Evolutionary conservation across 2,329 filamentous ascomycete species (phyloP), one percentile per base, ranked within the genome.

Genomic region (Mycosphaerella arachidis): DNA sequence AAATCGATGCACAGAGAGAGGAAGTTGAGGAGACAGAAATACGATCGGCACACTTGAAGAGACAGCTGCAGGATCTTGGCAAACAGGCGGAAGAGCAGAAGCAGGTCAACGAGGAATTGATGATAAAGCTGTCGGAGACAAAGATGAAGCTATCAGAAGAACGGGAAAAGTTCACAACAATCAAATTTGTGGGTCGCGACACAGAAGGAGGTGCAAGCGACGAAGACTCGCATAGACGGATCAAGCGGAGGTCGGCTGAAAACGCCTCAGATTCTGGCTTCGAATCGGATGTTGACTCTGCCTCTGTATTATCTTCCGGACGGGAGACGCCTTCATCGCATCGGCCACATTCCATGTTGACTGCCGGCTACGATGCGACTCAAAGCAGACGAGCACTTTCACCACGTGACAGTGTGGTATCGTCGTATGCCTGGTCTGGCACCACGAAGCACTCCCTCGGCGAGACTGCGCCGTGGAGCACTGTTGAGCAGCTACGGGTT

Each of bases 11-110:
- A 10, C 81, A 84, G 65, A 76, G 78, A n/a, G 84, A 86, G 63
- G 85, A 87, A 69, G 76, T 84, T 0, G 83, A 85, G 61, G 84
- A 86, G 66, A 79, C 83, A 13, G 78, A 84, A 35, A 84, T 82
- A 43, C 78, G 84, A 7, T 78, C 82, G 13, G 76, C 79, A 40
- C 81, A 85, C 65, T 73, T 86, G 56, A 86, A 86, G 72, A 76
- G 81, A 63, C 85, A 87, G 70, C 75, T 87, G 20, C 81, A 86
- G 68, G 82, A 82, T 40, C 82, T 86, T 78, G 82, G 83, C 5
- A 78, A 78, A 35, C 79, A 80, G 61, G 79, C 81, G 1, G 72
- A 77, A 16, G 80, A 85, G 66, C 83, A 85, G 67, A 82, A 85
- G 60, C 78, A 78, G 65, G 78, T 81, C 53, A 84, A 85, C 74